These are phyloP conservation scores for Orbilia oligospora DNA, from an alignment of 2,329 filamentous ascomycete species.

Conservation along the genomic window DNA sequence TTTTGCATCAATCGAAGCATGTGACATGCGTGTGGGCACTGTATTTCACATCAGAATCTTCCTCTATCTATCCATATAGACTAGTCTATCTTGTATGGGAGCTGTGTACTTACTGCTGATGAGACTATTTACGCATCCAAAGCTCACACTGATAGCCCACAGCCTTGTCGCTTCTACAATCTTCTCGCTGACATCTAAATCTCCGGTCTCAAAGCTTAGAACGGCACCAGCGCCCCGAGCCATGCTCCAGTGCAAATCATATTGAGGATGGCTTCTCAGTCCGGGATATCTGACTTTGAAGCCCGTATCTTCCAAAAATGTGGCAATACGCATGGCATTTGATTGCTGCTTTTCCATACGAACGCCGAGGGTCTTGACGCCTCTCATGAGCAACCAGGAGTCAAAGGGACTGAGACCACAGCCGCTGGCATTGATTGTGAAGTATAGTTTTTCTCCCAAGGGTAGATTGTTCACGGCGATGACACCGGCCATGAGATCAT, in stretches of 20 bases:
- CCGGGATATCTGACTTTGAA: slow-evolving; percentile 97
- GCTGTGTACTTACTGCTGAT: slow-evolving; percentile 77
- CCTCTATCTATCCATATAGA: too few species aligned
- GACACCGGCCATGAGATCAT: slow-evolving; percentile 98
- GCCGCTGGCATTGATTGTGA: slow-evolving; percentile 96
- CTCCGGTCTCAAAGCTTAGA: slow-evolving; percentile 94
- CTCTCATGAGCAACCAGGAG: slow-evolving; percentile 93
- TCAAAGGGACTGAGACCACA: slow-evolving; percentile 96
- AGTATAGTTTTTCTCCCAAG: slow-evolving; percentile 91
- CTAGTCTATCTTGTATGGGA: too few species aligned
- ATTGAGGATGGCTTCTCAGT: slow-evolving; percentile 93
- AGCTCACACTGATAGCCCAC: slow-evolving; percentile 96
- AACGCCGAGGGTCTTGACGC: slow-evolving; percentile 95
- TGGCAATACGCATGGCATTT: slow-evolving; percentile 90
- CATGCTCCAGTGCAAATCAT: slow-evolving; percentile 95
- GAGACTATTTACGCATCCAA: slow-evolving; percentile 97
- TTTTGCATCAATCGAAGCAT: slow-evolving; percentile 97
- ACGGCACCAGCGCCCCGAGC: slow-evolving; percentile 94
- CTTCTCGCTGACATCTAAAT: slow-evolving; percentile 83
- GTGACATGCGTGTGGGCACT: slow-evolving; percentile 98
- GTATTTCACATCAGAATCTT: not conserved
- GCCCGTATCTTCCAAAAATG: slow-evolving; percentile 89
- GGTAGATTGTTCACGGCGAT: slow-evolving; percentile 88
- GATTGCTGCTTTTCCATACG: slow-evolving; percentile 99
- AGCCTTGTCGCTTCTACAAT: slow-evolving; percentile 94